phyloP scores from a whole-genome alignment of 140 eudicot species.

The Stevia rebaudiana region DNA sequence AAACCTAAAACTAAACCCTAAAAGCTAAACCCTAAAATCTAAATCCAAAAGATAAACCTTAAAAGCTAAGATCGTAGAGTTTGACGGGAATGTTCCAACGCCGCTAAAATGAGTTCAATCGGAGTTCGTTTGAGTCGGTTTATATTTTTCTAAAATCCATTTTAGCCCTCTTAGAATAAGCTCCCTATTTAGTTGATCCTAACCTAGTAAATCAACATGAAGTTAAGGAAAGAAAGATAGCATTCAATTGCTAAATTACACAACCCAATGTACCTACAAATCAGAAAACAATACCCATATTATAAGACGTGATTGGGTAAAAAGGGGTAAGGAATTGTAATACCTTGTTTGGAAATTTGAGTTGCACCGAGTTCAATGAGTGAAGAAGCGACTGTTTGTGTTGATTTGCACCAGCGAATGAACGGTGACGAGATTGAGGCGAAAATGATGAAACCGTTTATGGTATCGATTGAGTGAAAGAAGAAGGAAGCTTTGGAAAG shows the following conservation, averaged over 20 bases:
- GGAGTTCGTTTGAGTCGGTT: too few species aligned
- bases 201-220: not conserved
- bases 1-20: constrained; percentile 1
- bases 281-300: not conserved
- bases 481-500: constrained; percentile 48
- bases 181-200: too few species aligned
- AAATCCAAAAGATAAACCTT: too few species aligned
- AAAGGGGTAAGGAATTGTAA: not conserved
- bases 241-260: too few species aligned
- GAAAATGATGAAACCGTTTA: constrained; percentile 26
- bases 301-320: not conserved
- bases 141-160: too few species aligned
- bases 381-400: constrained; percentile 39
- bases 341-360: constrained; percentile 72
- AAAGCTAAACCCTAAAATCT: not conserved
- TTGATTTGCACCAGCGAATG: constrained; percentile 34
- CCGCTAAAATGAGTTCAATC: too few species aligned
- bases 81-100: too few species aligned
- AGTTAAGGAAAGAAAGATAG: not conserved
- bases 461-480: constrained; percentile 15
- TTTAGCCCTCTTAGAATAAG: too few species aligned
- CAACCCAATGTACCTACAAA: not conserved
- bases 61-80: too few species aligned
- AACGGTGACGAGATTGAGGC: constrained; percentile 32
- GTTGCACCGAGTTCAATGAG: constrained; percentile 76